phyloP scores from a whole-genome alignment of 2,329 filamentous ascomycete genomes.

The Talaromyces sp. region DNA sequence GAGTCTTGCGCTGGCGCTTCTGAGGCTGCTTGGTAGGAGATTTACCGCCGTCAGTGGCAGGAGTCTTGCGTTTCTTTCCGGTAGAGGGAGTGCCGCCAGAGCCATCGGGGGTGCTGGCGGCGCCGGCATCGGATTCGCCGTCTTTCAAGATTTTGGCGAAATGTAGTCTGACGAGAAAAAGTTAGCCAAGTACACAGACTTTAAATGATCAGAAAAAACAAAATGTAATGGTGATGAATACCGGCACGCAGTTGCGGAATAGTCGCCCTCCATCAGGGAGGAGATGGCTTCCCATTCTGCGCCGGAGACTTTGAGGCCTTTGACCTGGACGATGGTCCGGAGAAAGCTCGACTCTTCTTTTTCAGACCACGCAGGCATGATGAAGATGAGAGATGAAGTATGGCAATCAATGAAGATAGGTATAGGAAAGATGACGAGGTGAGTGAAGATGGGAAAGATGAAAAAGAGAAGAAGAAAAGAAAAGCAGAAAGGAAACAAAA shows the following conservation, averaged over 20 bases:
- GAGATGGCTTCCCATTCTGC: neutral
- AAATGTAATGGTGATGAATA: neutral
- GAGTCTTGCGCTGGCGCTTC: neutral
- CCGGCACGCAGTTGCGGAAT: neutral
- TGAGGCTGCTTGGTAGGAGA: neutral
- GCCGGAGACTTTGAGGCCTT: neutral
- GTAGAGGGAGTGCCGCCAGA: neutral
- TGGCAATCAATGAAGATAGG: neutral
- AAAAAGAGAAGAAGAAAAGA: too few relatives aligned
- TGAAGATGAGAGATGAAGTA: neutral
- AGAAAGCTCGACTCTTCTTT: neutral
- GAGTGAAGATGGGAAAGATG: neutral
- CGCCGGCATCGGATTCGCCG: neutral
- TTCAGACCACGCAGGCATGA: neutral
- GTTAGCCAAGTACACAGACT: neutral
- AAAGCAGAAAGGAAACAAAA: neutral
- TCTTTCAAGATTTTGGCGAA: slow-evolving; percentile 1
- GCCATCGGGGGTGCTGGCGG: neutral
- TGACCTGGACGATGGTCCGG: neutral
- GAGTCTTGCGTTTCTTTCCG: neutral
- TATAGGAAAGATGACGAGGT: neutral
- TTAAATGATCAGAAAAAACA: neutral
- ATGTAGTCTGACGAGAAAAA: neutral
- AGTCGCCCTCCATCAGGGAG: neutral
- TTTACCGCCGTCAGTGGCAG: neutral